Evolutionary conservation across 202 grass and related monocot genomes (phyloP).

Genomic region (Eragrostis tef): DNA sequence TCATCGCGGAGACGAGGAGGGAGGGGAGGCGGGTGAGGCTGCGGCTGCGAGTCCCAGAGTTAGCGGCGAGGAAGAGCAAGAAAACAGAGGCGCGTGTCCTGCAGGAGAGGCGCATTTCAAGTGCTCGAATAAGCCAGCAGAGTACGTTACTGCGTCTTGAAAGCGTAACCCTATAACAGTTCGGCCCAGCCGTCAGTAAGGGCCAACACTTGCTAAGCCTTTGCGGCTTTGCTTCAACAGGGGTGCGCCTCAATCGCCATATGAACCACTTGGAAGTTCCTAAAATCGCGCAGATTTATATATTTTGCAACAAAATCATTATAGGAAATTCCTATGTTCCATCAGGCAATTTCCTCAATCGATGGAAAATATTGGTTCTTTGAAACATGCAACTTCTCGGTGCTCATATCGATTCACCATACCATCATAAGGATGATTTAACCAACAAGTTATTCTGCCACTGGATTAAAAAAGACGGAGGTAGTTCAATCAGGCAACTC

Average conservation of each 20-base stretch:
- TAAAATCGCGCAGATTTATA: not conserved
- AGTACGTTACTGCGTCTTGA: not conserved
- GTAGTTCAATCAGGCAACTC: not conserved
- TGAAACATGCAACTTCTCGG: not conserved
- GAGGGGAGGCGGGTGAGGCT: not conserved
- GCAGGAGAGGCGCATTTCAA: not conserved
- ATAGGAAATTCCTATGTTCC: not conserved
- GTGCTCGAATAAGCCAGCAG: fast-evolving
- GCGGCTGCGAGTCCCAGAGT: too few species aligned
- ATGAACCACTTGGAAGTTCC: not conserved
- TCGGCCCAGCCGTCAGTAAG: not conserved
- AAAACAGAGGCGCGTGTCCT: not conserved
- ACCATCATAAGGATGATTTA: not conserved
- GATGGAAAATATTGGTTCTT: not conserved
- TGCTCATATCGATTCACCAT: not conserved
- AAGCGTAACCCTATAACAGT: not conserved
- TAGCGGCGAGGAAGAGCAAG: not conserved
- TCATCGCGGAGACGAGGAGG: conserved; percentile 45
- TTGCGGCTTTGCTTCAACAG: not conserved
- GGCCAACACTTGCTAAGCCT: not conserved
- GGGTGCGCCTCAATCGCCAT: not conserved
- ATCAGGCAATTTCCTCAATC: not conserved
- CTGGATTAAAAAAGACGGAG: not conserved
- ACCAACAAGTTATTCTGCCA: not conserved
- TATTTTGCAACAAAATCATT: not conserved